Percentiles rank a stretch among this genome's conserved stretches.
phyloP scores from a whole-genome alignment of 2,329 filamentous ascomycete species.

The Diaporthe nobilis region DNA sequence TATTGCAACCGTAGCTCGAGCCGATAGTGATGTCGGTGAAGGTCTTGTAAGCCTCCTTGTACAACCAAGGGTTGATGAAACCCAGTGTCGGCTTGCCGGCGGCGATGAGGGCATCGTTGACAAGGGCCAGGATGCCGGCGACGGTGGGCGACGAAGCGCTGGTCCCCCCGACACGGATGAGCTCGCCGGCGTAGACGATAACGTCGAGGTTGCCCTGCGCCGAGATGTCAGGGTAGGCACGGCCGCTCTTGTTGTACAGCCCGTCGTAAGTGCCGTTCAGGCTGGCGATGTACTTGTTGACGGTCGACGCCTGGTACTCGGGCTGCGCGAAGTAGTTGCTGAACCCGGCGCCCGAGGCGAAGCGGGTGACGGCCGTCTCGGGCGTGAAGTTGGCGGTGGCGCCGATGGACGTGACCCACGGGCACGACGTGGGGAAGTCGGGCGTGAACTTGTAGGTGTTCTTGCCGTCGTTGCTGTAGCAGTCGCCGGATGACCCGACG shows the following conservation, averaged over 20 bases:
- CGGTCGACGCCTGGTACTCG: conserved; percentile 57
- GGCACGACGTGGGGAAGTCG: conserved; percentile 76
- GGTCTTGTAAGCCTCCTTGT: conserved; percentile 47
- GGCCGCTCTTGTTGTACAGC: conserved; percentile 61
- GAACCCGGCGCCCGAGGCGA: conserved; percentile 52
- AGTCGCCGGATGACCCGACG: conserved; percentile 65
- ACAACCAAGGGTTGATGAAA: conserved; percentile 61
- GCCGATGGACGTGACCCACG: conserved; percentile 77
- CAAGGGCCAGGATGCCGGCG: conserved; percentile 61
- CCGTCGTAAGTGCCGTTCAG: conserved; percentile 56
- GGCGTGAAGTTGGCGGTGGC: conserved; percentile 60
- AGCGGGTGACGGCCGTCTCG: conserved; percentile 47
- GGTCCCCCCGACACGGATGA: conserved; percentile 62
- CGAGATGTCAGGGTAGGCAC: conserved; percentile 64
- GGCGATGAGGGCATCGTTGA: conserved; percentile 64
- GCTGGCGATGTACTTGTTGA: conserved; percentile 57
- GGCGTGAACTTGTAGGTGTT: conserved; percentile 68
- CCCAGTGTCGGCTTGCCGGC: conserved; percentile 63
- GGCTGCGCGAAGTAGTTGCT: conserved; percentile 51
- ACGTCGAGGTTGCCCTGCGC: conserved; percentile 57
- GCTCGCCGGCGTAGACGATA: conserved; percentile 50
- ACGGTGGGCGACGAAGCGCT: conserved; percentile 64
- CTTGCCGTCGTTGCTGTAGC: conserved; percentile 70
- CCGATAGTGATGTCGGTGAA: conserved; percentile 53
- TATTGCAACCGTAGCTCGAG: conserved; percentile 53